Evolutionary conservation across 805 yeast genomes (phyloP).

Genomic region (Pichia ethanolica): DNA sequence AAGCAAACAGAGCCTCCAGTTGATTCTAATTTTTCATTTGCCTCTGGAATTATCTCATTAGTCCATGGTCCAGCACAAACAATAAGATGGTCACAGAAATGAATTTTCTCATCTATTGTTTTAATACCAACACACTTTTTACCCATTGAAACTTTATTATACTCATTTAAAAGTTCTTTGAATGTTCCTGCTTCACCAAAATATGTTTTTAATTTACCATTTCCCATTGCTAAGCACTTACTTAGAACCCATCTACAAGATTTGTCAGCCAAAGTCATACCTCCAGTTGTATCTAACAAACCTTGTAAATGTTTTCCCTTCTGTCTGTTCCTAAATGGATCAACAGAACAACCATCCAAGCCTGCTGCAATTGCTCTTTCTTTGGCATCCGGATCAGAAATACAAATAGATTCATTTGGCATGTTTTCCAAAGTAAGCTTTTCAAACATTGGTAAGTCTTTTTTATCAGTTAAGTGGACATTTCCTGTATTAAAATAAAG

Average conservation of each 20-base stretch:
- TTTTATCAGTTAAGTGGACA: slow-evolving; percentile 10
- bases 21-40: slow-evolving; percentile 22
- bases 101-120: slow-evolving; percentile 20
- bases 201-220: slow-evolving; percentile 16
- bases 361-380: slow-evolving; percentile 15
- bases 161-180: slow-evolving; percentile 11
- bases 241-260: slow-evolving; percentile 26
- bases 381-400: slow-evolving; percentile 16
- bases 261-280: slow-evolving; percentile 28
- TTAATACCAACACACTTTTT: slow-evolving; percentile 20
- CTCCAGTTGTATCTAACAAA: slow-evolving; percentile 25
- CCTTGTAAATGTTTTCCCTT: slow-evolving; percentile 17
- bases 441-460: slow-evolving; percentile 8
- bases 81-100: slow-evolving; percentile 18
- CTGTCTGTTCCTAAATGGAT: slow-evolving; percentile 9
- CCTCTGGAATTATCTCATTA: slow-evolving; percentile 24
- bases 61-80: slow-evolving; percentile 27
- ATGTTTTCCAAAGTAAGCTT: slow-evolving; percentile 13
- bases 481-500: slow-evolving; percentile 15
- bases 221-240: slow-evolving; percentile 15
- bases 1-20: slow-evolving; percentile 27
- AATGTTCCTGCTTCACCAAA: slow-evolving; percentile 17
- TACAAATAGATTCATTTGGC: slow-evolving; percentile 4
- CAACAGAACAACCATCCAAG: slow-evolving; percentile 10
- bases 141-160: slow-evolving; percentile 4